These are phyloP conservation scores for Helotiales sp. DNA, from an alignment of 2,329 filamentous ascomycete genomes.

Conservation along the genomic window DNA sequence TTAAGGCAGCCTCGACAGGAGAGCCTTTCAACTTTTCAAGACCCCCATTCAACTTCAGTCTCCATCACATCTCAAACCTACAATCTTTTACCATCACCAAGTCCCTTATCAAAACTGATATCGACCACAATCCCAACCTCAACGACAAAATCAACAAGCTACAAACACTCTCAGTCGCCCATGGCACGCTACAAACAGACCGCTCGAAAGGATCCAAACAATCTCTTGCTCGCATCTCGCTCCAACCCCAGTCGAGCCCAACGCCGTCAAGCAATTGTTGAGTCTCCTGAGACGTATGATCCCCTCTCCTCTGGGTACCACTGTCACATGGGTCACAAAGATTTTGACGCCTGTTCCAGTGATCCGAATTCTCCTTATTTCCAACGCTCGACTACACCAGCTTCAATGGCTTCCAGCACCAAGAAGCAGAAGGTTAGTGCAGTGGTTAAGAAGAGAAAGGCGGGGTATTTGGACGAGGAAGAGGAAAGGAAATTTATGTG, in stretches of 20 bases:
- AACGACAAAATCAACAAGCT: too few species aligned
- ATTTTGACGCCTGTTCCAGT: neutral
- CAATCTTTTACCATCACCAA: neutral
- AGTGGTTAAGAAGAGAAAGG: neutral
- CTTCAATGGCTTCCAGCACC: too few species aligned
- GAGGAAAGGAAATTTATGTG: conserved; percentile 1
- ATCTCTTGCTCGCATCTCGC: neutral
- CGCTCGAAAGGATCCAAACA: neutral
- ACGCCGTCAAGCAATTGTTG: neutral
- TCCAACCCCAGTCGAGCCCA: neutral
- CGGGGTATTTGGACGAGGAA: neutral
- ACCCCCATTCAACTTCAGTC: neutral
- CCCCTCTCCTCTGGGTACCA: neutral
- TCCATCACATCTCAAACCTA: neutral
- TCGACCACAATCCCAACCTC: neutral
- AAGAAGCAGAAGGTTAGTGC: neutral
- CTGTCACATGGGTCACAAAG: neutral
- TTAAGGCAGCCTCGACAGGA: neutral
- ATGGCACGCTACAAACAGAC: neutral
- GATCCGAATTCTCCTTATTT: neutral
- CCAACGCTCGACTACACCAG: neutral
- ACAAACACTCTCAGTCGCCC: neutral
- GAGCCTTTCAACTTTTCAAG: neutral
- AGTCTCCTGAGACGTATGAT: neutral
- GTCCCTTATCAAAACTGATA: neutral